Conservation (phyloP, 2,329 filamentous ascomycete species). For the Fusarium humuli region DNA sequence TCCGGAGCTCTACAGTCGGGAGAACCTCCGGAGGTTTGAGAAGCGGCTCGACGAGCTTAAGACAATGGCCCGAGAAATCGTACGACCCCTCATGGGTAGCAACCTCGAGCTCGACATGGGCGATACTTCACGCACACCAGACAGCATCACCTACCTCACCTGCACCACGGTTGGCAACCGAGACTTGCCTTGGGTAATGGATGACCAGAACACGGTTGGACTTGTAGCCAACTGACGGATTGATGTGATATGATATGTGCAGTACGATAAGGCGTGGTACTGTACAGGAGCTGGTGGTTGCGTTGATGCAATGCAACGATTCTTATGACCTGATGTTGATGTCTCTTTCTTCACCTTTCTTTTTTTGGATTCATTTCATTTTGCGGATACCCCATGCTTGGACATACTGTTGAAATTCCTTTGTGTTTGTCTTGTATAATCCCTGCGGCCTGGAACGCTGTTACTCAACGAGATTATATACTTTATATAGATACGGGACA, state of each 20-base stretch:
- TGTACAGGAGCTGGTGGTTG: slow-evolving; percentile 18
- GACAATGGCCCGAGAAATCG: slow-evolving; percentile 81
- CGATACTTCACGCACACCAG: slow-evolving; percentile 55
- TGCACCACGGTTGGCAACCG: slow-evolving; percentile 62
- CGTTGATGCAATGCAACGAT: slow-evolving; percentile 40
- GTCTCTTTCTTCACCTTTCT: neutral
- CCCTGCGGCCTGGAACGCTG: slow-evolving; percentile 17
- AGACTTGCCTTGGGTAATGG: slow-evolving; percentile 63
- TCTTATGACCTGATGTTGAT: slow-evolving; percentile 40
- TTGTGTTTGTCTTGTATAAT: slow-evolving; percentile 36
- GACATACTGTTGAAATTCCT: slow-evolving; percentile 34
- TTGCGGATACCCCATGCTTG: slow-evolving; percentile 44
- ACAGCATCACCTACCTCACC: slow-evolving; percentile 62
- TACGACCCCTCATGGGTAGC: slow-evolving; percentile 87
- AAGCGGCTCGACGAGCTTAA: slow-evolving; percentile 90
- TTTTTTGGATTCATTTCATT: slow-evolving; percentile 28
- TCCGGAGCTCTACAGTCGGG: slow-evolving; percentile 84
- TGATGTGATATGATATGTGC: slow-evolving; percentile 15
- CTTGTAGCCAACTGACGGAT: slow-evolving; percentile 22
- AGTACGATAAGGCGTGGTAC: slow-evolving; percentile 4
- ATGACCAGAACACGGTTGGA: slow-evolving; percentile 46
- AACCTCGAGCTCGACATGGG: slow-evolving; percentile 81
- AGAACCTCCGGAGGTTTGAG: slow-evolving; percentile 89
- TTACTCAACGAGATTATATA: slow-evolving; percentile 17
- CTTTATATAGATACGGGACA: slow-evolving; percentile 29